These are phyloP conservation scores for Fraxinus angustifolia DNA, from an alignment of 305 asterid genomes.

Conservation along the genomic window DNA sequence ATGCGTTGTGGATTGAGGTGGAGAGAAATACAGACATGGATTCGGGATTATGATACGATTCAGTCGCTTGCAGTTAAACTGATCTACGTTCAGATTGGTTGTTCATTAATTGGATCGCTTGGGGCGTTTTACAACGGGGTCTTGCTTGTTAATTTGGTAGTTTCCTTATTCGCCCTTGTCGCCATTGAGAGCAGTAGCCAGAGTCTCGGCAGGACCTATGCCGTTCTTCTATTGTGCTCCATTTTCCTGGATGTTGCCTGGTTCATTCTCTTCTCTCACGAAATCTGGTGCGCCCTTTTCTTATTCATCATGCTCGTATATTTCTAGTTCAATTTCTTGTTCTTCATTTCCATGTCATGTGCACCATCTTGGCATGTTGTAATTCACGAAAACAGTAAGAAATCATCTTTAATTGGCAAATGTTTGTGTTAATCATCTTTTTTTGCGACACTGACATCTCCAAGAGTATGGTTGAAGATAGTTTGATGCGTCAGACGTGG, in stretches of 20 bases:
- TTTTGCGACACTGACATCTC: background rate
- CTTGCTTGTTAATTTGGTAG: slow-evolving; percentile 63
- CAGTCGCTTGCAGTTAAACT: slow-evolving; percentile 72
- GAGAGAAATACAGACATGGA: slow-evolving; percentile 58
- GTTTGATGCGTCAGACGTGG: background rate
- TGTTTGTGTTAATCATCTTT: background rate
- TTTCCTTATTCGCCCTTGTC: slow-evolving; percentile 77
- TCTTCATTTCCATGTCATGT: background rate
- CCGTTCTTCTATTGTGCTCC: slow-evolving; percentile 71
- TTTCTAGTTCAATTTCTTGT: background rate
- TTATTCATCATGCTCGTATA: background rate
- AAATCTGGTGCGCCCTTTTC: slow-evolving; percentile 44
- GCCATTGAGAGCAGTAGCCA: slow-evolving; percentile 97
- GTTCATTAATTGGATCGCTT: slow-evolving; percentile 84
- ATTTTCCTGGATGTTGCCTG: slow-evolving; percentile 68
- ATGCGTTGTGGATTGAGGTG: slow-evolving; percentile 54
- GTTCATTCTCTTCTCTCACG: slow-evolving; percentile 65
- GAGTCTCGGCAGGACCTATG: slow-evolving; percentile 91
- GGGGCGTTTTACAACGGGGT: slow-evolving; percentile 84
- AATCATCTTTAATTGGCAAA: background rate
- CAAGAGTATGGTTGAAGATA: background rate
- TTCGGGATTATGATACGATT: slow-evolving; percentile 81
- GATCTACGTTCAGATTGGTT: slow-evolving; percentile 84
- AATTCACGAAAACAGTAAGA: background rate
- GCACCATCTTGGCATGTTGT: background rate